Evolutionary conservation across 1,284 basidiomycete genomes (phyloP), one percentile per base, ranked within the genome.

Genomic region (Pseudozyma tsukubaensis): DNA sequence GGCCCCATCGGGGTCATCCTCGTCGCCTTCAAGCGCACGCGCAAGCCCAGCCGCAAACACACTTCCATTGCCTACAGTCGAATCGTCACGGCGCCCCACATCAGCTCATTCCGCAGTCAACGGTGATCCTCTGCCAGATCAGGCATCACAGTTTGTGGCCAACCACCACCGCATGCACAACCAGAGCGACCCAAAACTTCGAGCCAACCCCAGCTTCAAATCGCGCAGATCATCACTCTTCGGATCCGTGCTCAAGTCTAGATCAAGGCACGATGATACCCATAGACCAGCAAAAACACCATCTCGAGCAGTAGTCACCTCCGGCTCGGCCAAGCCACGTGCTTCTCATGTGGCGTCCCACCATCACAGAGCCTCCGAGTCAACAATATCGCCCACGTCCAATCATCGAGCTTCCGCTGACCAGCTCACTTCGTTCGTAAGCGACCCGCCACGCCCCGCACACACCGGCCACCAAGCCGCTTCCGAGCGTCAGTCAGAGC

Each of bases 141-240:
- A 60, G 0, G 55, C 45, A 4, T 24, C 62, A 8, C 40, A 32
- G 21, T 71, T 75, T 39, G 36, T 75, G 4, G 63, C 72, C 34
- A 75, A 75, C 19, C 72, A 75, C 42, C 72, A 75, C 53, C 67
- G 72, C n/a, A 29, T 55, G 50, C 55, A 71, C 68, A 75, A 75
- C 18, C 72, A 60, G 3, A 21, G 71, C 61, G 68, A 75, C 21
- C 63, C 72, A 4, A 68, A 67, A 37, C 68, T 75, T 32, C 55
- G 47, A 14, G 59, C 72, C 4, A 75, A 45, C 8, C 60, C 67
- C 13, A 61, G 53, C 52, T 58, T 63, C 63, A 70, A 61, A 45
- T 67, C 67, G 1, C 67, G 67, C 18, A 54, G 72, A 12, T 63
- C 72, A 9, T 59, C 67, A 18, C 67, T 75, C 43, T 58, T 75